phyloP scores from a whole-genome alignment of 805 yeast genomes.

The Starmerella roubikii region DNA sequence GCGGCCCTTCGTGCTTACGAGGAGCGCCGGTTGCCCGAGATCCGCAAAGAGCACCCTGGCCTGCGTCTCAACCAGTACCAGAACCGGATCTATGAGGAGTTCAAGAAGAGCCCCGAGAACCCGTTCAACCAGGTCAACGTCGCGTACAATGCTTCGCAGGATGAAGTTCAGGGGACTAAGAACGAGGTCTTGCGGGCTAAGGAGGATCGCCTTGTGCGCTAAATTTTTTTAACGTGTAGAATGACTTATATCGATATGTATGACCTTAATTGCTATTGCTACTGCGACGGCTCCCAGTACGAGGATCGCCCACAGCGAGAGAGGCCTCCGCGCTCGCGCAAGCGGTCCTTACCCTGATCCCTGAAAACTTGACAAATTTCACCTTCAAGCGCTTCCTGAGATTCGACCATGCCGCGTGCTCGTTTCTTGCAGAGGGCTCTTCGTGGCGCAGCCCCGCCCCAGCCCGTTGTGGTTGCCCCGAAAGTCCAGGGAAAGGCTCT shows the following conservation, averaged over 20 bases:
- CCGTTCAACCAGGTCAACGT: conserved; percentile 72
- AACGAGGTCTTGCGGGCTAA: conserved; percentile 37
- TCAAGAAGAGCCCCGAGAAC: conserved; percentile 65
- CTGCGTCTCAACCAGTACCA: conserved; percentile 66
- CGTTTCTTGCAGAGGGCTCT: conserved; percentile 17
- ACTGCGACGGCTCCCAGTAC: no score
- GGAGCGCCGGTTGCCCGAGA: conserved; percentile 55
- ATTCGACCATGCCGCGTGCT: conserved; percentile 18
- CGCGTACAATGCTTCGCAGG: conserved; percentile 45
- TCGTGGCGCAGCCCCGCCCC: conserved; percentile 18
- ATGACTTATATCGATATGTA: not conserved
- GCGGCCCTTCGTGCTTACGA: conserved; percentile 65
- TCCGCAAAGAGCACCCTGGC: conserved; percentile 67
- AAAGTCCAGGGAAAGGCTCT: conserved; percentile 4
- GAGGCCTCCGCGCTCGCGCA: no score
- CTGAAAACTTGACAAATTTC: no score
- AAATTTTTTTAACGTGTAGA: not conserved
- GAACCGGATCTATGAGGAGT: conserved; percentile 62
- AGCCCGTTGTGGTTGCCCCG: conserved; percentile 15
- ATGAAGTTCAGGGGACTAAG: conserved; percentile 36
- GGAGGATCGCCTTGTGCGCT: conserved; percentile 29
- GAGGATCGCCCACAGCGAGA: no score
- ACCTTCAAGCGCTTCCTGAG: not conserved
- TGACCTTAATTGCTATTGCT: no score
- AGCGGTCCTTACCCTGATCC: no score